Percentiles rank a stretch among this genome's conserved stretches.
Evolutionary conservation across 352 stramenopile species (phyloP).

Genomic region (Elongisporangium undulatum): DNA sequence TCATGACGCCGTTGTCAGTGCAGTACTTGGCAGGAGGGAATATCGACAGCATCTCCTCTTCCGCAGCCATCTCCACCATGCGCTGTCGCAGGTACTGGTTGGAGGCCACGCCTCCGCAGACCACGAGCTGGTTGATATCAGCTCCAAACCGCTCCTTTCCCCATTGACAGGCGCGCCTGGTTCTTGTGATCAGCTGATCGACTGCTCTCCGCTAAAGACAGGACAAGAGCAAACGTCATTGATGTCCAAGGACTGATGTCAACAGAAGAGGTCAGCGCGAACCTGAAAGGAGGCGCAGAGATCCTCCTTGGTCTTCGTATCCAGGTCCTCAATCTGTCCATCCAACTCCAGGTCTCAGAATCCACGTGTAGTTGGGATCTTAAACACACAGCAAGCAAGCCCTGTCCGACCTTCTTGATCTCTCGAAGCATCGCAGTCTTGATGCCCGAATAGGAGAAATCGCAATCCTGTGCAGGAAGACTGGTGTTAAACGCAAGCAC

Average conservation of each 20-base stretch:
- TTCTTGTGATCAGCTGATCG: constrained; percentile 61
- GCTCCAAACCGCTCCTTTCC: constrained; percentile 42
- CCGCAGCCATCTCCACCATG: constrained; percentile 56
- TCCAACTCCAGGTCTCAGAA: constrained; percentile 21
- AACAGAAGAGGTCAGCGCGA: constrained; percentile 1
- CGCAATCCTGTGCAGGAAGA: constrained; percentile 72
- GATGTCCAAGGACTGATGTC: background rate
- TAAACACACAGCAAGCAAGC: background rate
- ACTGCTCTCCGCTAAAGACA: constrained; percentile 34
- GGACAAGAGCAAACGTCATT: constrained; percentile 1
- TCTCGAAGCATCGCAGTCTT: constrained; percentile 95
- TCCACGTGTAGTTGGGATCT: background rate
- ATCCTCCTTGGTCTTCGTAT: constrained; percentile 67
- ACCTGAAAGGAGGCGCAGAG: constrained; percentile 94
- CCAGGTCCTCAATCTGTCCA: constrained; percentile 42
- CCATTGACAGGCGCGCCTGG: constrained; percentile 87
- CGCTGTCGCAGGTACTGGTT: constrained; percentile 93
- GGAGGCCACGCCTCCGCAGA: constrained; percentile 97
- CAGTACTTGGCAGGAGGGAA: constrained; percentile 88
- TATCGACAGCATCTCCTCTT: constrained; percentile 40
- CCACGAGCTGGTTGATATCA: constrained; percentile 73
- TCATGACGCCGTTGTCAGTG: constrained; percentile 98
- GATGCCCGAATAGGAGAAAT: constrained; percentile 98
- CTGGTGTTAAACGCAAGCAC: background rate
- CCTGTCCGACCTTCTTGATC: constrained; percentile 40